Evolutionary conservation across 345 rosid species (phyloP).

Genomic region (Triadica sebifera): DNA sequence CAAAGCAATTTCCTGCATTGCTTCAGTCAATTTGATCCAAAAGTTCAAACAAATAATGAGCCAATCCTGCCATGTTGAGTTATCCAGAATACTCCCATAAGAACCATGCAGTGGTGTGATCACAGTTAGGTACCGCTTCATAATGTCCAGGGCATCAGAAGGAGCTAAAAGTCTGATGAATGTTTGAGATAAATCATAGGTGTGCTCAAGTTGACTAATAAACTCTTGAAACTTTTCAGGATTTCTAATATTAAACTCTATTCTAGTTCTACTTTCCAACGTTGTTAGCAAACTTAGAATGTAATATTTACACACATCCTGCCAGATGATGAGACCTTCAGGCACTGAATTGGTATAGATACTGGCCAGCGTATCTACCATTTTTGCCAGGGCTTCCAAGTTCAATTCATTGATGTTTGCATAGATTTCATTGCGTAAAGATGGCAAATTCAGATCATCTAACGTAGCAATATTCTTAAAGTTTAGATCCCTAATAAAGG

Average conservation of each 20-base stretch:
- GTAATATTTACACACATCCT: conserved; percentile 69
- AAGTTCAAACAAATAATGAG: conserved; percentile 72
- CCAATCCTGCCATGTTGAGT: conserved; percentile 88
- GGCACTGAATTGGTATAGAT: conserved; percentile 44
- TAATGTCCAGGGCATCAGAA: conserved; percentile 57
- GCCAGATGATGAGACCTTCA: conserved; percentile 56
- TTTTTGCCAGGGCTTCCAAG: conserved; percentile 79
- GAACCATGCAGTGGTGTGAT: conserved; percentile 46
- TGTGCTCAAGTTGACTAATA: conserved; percentile 60
- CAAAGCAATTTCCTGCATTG: conserved; percentile 58
- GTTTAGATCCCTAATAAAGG: conserved; percentile 70
- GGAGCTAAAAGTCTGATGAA: conserved; percentile 63
- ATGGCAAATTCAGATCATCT: conserved; percentile 60
- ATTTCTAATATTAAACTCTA: conserved; percentile 42
- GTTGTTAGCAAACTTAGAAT: conserved; percentile 46
- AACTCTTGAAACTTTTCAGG: conserved; percentile 70
- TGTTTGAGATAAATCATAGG: conserved; percentile 48
- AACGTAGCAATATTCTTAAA: conserved; percentile 74
- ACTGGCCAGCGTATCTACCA: conserved; percentile 59
- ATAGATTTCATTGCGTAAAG: conserved; percentile 62
- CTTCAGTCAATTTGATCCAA: conserved; percentile 73
- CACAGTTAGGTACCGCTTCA: conserved; percentile 54
- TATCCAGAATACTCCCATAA: conserved; percentile 58
- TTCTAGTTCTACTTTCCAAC: conserved; percentile 44
- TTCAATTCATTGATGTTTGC: conserved; percentile 49